These are phyloP conservation scores for Candida boidinii DNA, from an alignment of 805 yeast species.

Conservation along the genomic window DNA sequence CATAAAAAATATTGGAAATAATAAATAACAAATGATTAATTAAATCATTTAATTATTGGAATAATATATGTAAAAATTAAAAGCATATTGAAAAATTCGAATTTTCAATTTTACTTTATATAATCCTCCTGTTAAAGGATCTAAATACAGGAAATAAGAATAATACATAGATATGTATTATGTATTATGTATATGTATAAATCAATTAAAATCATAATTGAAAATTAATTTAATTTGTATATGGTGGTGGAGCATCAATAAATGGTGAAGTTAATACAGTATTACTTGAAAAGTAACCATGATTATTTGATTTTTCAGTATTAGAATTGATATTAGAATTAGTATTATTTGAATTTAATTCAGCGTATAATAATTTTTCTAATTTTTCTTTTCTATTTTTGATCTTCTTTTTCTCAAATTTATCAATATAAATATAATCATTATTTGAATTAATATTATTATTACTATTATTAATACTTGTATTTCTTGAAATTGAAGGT, in stretches of 20 bases:
- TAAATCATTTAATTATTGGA: background rate
- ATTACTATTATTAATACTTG: no score
- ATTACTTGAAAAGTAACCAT: background rate
- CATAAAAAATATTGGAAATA: no score
- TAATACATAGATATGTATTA: no score
- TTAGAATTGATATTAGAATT: background rate
- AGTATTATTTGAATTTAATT: background rate
- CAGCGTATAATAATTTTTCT: slow-evolving; percentile 13
- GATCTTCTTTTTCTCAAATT: slow-evolving; percentile 15
- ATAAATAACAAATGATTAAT: no score
- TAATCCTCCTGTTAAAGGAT: no score
- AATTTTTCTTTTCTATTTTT: slow-evolving; percentile 17
- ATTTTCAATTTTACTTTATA: no score
- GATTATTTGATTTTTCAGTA: background rate
- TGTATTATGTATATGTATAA: no score
- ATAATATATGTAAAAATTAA: background rate
- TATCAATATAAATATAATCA: slow-evolving; percentile 15
- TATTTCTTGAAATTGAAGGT: no score
- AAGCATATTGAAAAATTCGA: no score
- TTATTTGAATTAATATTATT: no score
- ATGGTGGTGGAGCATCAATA: background rate
- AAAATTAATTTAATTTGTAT: background rate
- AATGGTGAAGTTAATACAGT: background rate
- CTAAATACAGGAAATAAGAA: no score
- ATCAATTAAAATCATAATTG: background rate